Base-by-base conservation (phyloP, 192 early-diverging fungal genomes). In the Coemansia sp. region DNA sequence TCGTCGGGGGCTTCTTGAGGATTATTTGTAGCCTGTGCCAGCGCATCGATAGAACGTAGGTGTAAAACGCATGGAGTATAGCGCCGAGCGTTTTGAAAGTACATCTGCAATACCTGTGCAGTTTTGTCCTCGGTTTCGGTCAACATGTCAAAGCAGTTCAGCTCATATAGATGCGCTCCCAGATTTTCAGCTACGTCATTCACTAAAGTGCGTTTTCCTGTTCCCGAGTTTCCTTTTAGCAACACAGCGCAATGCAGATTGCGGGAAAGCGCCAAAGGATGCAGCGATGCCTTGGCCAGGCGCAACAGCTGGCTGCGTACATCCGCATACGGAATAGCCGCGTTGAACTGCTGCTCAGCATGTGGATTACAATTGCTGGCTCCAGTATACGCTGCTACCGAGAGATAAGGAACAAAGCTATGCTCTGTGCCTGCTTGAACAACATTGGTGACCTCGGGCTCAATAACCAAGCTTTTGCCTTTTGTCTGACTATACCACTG, bases 1-100 rank as follows among this genome's bases (percentile, higher is more conserved):
- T 70, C 67, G 17, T 70, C 68, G 1, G 66, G 50, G 8, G 47
- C 46, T 8, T 76, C 74, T 32, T 76, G 67, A n/a, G 66, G 46
- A 10, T 64, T 51, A 34, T 62, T 51, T 41, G 66, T 52, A 10
- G 74, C 50, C 49, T 84, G 77, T 75, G 83, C 57, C 73, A 97
- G 67, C 2, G 86, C 90, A 26, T 95, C 93, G 11, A 97, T 70
- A 49, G 87, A 72, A 16, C 84, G 70, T 15, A 97, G 49, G n/a
- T 96, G 69, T 4, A 96, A 62, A n/a, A 95, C 64, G 48, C 91
- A 93, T 5, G 95, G 95, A 5, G 86, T 81, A 51, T 85, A 89
- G 0, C 81, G 83, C 11, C 72, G 63, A 0, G 90, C 90, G 42
- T 91, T 90, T 26, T 93, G 82, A 62, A 90, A 88, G 57, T 87